Evolutionary conservation across 768 basidiomycete genomes (phyloP).

Genomic region (Tulasnella sp.): DNA sequence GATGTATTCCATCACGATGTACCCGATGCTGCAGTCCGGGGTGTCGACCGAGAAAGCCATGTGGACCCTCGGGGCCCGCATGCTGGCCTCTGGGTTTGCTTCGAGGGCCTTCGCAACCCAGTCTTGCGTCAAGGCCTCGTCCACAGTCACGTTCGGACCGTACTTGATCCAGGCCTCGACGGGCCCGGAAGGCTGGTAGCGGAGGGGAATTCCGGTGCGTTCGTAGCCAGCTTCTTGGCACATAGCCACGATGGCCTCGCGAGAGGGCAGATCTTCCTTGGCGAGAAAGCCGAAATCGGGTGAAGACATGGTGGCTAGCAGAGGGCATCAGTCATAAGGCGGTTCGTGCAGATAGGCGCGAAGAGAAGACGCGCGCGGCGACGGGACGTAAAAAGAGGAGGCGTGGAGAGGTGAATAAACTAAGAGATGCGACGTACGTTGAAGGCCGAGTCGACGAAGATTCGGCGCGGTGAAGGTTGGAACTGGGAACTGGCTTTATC

Average conservation of each 20-base stretch:
- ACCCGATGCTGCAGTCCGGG: background rate
- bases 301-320: background rate
- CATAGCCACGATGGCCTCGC: conserved; percentile 6
- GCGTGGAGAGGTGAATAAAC: too few species aligned
- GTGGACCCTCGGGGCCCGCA: conserved; percentile 5
- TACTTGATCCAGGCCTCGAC: conserved; percentile 19
- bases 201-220: conserved; percentile 1
- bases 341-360: background rate
- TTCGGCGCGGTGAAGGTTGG: too few species aligned
- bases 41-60: background rate
- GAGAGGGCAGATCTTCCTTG: background rate
- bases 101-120: background rate
- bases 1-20: conserved; percentile 18
- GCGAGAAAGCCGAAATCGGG: background rate
- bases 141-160: conserved; percentile 10
- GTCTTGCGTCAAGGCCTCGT: conserved; percentile 9
- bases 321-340: background rate
- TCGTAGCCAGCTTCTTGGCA: background rate
- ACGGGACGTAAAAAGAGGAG: too few species aligned
- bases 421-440: too few species aligned
- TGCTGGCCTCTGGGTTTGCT: background rate
- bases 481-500: too few species aligned
- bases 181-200: background rate
- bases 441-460: too few species aligned
- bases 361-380: background rate